A percentile compares a stretch with the other conserved stretches of the same genome.
phyloP scores from a whole-genome alignment of 139 green algal genomes.

The Chlorella ohadii region DNA sequence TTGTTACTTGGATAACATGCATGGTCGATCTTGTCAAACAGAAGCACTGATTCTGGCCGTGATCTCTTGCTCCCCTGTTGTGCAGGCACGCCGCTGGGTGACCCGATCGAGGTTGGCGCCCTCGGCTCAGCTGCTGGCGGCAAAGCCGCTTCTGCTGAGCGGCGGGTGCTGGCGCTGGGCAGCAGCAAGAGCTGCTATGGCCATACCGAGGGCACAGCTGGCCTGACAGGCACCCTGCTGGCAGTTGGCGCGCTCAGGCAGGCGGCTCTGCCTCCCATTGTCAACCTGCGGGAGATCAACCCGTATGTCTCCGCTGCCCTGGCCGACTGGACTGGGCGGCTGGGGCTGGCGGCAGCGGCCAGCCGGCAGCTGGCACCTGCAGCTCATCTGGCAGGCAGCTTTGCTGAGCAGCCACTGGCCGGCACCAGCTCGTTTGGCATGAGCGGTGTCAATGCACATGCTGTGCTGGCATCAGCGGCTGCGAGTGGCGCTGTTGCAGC shows the following conservation, averaged over 20 bases:
- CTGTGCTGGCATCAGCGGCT: slow-evolving; percentile 20
- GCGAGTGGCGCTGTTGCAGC: neutral
- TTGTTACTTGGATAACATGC: too few relatives aligned
- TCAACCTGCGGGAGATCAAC: slow-evolving; percentile 80
- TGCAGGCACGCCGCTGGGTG: slow-evolving; percentile 47
- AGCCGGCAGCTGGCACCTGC: slow-evolving; percentile 5
- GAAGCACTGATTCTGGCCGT: too few relatives aligned
- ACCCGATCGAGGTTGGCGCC: slow-evolving; percentile 56
- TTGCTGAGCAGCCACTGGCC: neutral
- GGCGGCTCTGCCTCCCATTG: slow-evolving; percentile 24
- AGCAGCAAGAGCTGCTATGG: slow-evolving; percentile 62
- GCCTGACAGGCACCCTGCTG: slow-evolving; percentile 72
- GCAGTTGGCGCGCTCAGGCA: slow-evolving; percentile 34
- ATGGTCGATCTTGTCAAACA: too few relatives aligned
- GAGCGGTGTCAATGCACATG: slow-evolving; percentile 56
- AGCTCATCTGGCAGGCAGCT: neutral
- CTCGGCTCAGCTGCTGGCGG: neutral
- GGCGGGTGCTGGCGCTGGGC: neutral
- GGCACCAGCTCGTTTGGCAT: slow-evolving; percentile 54
- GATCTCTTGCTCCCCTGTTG: too few relatives aligned
- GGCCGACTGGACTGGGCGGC: slow-evolving; percentile 3
- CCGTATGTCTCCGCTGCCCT: slow-evolving; percentile 51
- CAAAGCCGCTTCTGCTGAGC: neutral
- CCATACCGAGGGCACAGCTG: slow-evolving; percentile 68
- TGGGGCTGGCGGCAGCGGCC: neutral